Evolutionary conservation across 225 moss, liverwort and hornwort genomes (phyloP).

Genomic region (Marchantia paleacea): DNA sequence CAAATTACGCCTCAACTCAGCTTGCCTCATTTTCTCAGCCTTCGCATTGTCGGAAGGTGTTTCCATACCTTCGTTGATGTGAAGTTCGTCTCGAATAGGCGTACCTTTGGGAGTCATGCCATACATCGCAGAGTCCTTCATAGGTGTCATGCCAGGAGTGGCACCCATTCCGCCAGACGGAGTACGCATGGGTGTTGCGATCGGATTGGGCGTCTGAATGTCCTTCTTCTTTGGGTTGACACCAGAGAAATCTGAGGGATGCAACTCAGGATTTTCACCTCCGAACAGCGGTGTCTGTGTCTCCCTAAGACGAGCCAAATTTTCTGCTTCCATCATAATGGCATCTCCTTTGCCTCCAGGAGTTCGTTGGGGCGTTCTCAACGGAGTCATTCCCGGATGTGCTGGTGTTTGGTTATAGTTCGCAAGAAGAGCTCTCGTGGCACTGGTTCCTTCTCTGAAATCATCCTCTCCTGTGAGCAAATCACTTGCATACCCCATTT

Average conservation of each 20-base stretch:
- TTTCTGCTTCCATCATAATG: conserved; percentile 99
- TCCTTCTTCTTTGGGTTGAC: conserved; percentile 88
- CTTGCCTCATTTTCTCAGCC: conserved; percentile 74
- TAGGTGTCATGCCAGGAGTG: conserved; percentile 62
- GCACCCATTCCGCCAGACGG: conserved; percentile 50
- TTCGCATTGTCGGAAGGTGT: conserved; percentile 56
- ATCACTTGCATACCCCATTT: conserved; percentile 83
- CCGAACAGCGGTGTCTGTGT: conserved; percentile 93
- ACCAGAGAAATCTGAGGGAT: conserved; percentile 91
- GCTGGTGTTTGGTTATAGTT: conserved; percentile 70
- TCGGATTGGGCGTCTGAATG: conserved; percentile 76
- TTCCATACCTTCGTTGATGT: conserved; percentile 83
- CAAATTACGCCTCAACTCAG: conserved; percentile 62
- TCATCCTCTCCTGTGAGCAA: conserved; percentile 65
- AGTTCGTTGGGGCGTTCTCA: conserved; percentile 82
- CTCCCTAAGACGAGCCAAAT: conserved; percentile 81
- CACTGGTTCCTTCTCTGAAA: conserved; percentile 67
- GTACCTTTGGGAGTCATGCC: conserved; percentile 70
- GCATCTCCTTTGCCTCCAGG: conserved; percentile 97
- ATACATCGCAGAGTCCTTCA: conserved; percentile 45
- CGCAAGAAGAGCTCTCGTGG: conserved; percentile 74
- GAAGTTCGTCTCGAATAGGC: conserved; percentile 79
- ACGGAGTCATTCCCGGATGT: conserved; percentile 63
- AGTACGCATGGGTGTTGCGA: conserved; percentile 80
- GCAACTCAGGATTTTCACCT: conserved; percentile 84